Percentiles rank a stretch among this genome's conserved stretches.
These are phyloP conservation scores for Microbotryum violaceum DNA, from an alignment of 1,284 basidiomycete species.

Conservation along the genomic window DNA sequence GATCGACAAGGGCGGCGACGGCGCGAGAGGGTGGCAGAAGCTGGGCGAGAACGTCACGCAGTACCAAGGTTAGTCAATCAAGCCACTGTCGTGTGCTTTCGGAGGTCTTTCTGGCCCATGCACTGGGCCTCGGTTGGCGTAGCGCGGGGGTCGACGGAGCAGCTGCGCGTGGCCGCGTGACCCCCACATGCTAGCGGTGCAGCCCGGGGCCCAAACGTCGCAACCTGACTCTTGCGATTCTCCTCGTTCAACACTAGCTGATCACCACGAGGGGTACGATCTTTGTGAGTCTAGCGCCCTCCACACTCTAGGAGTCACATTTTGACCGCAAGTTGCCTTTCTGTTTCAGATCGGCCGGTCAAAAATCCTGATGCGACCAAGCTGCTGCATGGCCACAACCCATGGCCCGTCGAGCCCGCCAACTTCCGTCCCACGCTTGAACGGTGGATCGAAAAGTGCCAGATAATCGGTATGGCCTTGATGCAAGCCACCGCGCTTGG, in stretches of 20 bases:
- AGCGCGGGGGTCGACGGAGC: no score
- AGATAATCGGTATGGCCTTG: slow-evolving; percentile 59
- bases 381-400: slow-evolving; percentile 69
- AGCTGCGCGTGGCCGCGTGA: no score
- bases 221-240: background rate
- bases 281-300: background rate
- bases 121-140: no score
- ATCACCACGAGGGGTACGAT: slow-evolving; percentile 6
- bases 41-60: slow-evolving; percentile 73
- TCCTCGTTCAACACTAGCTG: background rate
- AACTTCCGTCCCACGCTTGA: slow-evolving; percentile 57
- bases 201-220: no score
- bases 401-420: slow-evolving; percentile 54
- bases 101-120: no score
- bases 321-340: background rate
- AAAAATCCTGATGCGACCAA: slow-evolving; percentile 59
- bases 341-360: slow-evolving; percentile 39
- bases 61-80: slow-evolving; percentile 62
- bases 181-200: no score
- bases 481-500: slow-evolving; percentile 79
- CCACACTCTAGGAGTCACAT: background rate
- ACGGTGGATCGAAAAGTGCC: slow-evolving; percentile 72
- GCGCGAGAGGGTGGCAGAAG: slow-evolving; percentile 38
- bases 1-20: slow-evolving; percentile 50
- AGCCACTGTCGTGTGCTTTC: background rate